A percentile compares a stretch with the other conserved stretches of the same genome.
phyloP scores from a whole-genome alignment of 2,329 filamentous ascomycete species.

The Blastomyces silverae region DNA sequence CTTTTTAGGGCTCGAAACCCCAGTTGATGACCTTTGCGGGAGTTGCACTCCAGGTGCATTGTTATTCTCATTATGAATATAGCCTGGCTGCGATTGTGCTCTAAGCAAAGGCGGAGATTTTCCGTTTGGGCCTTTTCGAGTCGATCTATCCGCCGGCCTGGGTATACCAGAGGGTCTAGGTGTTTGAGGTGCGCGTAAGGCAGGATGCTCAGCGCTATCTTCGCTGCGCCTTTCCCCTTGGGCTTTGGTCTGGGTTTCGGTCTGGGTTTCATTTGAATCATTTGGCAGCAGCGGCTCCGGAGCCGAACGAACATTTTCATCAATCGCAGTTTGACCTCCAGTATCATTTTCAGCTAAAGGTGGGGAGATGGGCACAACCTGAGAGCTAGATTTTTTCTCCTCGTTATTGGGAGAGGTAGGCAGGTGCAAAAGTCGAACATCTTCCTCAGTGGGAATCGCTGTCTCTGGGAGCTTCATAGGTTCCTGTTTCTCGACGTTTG shows the following conservation, averaged over 20 bases:
- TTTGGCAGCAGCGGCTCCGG: neutral
- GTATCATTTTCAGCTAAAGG: neutral
- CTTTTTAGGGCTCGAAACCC: constrained; percentile 19
- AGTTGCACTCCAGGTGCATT: neutral
- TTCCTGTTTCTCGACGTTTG: constrained; percentile 21
- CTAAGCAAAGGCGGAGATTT: constrained; percentile 45
- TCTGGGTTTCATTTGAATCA: constrained; percentile 16
- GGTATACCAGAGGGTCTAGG: constrained; percentile 37
- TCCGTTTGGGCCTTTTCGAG: constrained; percentile 31
- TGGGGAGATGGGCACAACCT: neutral
- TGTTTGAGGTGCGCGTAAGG: constrained; percentile 20
- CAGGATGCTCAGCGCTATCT: neutral
- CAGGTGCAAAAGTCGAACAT: constrained; percentile 56
- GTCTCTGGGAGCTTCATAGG: constrained; percentile 23
- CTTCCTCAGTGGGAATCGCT: constrained; percentile 40
- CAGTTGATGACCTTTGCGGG: constrained; percentile 18
- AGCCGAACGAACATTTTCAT: neutral
- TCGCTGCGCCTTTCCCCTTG: constrained; percentile 17
- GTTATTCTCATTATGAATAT: constrained; percentile 21
- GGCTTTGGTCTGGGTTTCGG: constrained; percentile 18
- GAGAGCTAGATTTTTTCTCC: constrained; percentile 18
- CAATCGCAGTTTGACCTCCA: too few relatives aligned
- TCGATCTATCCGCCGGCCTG: constrained; percentile 24
- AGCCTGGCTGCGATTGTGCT: constrained; percentile 47
- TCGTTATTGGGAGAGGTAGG: constrained; percentile 39